These are phyloP conservation scores for Arctium lappa DNA, from an alignment of 129 eudicot species.

Conservation along the genomic window DNA sequence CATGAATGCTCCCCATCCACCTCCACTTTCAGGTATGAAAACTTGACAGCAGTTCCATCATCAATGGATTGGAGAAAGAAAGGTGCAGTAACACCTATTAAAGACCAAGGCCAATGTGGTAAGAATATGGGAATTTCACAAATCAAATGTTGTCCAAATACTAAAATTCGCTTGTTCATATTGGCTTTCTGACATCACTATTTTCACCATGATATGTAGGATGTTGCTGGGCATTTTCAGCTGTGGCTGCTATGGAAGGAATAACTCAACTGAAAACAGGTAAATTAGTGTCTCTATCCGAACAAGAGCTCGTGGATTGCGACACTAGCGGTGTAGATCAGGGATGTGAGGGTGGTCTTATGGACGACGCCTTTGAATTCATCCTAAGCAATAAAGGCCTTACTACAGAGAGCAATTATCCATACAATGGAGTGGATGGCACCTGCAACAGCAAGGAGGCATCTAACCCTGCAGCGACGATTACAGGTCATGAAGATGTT, in stretches of 20 bases:
- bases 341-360: slow-evolving; percentile 32
- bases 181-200: not conserved
- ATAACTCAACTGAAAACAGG: slow-evolving; percentile 36
- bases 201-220: not conserved
- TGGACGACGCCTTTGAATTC: slow-evolving; percentile 30
- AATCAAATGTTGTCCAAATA: not conserved
- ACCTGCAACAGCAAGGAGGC: slow-evolving; percentile 21
- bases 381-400: slow-evolving; percentile 18
- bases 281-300: slow-evolving; percentile 25
- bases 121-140: slow-evolving; percentile 1
- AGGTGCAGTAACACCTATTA: slow-evolving; percentile 20
- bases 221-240: slow-evolving; percentile 35
- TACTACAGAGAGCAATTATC: slow-evolving; percentile 30
- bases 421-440: slow-evolving; percentile 21
- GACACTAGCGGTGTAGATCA: slow-evolving; percentile 29
- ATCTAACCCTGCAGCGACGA: slow-evolving; percentile 30
- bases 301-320: slow-evolving; percentile 40
- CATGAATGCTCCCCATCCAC: slow-evolving; percentile 18
- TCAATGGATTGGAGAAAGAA: slow-evolving; percentile 31
- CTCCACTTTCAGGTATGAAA: slow-evolving; percentile 12
- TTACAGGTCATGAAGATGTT: slow-evolving; percentile 29
- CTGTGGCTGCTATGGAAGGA: slow-evolving; percentile 38
- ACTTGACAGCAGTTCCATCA: slow-evolving; percentile 12
- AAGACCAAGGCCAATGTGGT: slow-evolving; percentile 42
- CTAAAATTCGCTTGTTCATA: not conserved